Percentiles rank a stretch among this genome's conserved stretches.
phyloP scores from a whole-genome alignment of 768 basidiomycete species.

The Suillus ampliporus region DNA sequence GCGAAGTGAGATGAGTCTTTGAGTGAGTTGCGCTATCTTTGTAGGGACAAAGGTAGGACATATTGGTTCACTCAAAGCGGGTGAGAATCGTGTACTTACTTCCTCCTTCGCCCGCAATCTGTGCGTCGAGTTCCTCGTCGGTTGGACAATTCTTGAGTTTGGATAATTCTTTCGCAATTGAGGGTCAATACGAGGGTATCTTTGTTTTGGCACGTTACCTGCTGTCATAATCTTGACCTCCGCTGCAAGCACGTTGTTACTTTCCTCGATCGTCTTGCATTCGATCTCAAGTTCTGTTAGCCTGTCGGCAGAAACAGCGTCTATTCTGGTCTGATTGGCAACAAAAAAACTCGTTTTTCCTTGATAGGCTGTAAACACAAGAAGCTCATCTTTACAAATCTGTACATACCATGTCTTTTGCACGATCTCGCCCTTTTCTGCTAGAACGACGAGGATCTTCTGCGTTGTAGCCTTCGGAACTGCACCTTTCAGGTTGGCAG shows the following conservation, averaged over 20 bases:
- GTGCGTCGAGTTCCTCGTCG: conserved; percentile 63
- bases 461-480: conserved; percentile 85
- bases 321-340: conserved; percentile 76
- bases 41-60: conserved; percentile 9
- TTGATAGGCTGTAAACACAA: conserved; percentile 32
- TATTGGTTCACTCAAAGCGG: conserved; percentile 14
- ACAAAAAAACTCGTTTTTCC: conserved; percentile 91
- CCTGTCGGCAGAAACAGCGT: conserved; percentile 65
- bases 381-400: conserved; percentile 16
- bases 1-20: conserved; percentile 67
- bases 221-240: conserved; percentile 54
- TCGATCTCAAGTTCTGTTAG: conserved; percentile 66
- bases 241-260: conserved; percentile 55
- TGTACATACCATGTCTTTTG: conserved; percentile 72
- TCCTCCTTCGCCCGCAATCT: conserved; percentile 55
- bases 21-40: conserved; percentile 55
- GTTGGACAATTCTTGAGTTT: conserved; percentile 71
- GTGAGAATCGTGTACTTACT: conserved; percentile 46
- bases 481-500: conserved; percentile 89
- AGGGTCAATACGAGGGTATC: conserved; percentile 10
- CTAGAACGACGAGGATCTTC: conserved; percentile 80
- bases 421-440: conserved; percentile 84
- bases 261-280: conserved; percentile 59
- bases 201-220: conserved; percentile 22
- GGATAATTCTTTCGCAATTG: conserved; percentile 57